These are phyloP conservation scores for Mycena filopes DNA, from an alignment of 768 basidiomycete species.

Conservation along the genomic window DNA sequence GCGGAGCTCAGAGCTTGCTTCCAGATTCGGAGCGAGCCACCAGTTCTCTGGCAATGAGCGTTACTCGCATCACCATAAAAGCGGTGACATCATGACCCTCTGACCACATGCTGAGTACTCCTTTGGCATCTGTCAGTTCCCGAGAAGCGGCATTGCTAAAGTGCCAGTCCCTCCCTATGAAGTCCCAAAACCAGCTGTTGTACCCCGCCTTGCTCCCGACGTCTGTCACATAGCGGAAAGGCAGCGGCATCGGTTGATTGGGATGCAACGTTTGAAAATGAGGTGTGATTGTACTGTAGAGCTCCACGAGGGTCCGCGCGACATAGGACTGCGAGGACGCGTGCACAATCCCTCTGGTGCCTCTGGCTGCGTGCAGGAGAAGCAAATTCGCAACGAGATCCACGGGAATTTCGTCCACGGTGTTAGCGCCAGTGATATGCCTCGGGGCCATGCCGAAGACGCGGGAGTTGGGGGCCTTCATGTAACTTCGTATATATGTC, in stretches of 20 bases:
- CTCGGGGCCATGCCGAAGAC: not conserved
- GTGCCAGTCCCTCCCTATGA: too few species aligned
- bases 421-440: not conserved
- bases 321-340: conserved; percentile 6
- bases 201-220: not conserved
- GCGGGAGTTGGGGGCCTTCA: not conserved
- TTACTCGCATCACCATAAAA: too few species aligned
- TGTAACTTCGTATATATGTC: not conserved
- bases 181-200: too few species aligned
- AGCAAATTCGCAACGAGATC: conserved; percentile 8
- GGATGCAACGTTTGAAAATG: not conserved
- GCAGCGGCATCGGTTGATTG: not conserved
- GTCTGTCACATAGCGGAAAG: not conserved
- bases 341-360: not conserved
- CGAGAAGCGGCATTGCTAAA: too few species aligned
- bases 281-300: not conserved
- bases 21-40: too few species aligned
- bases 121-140: too few species aligned
- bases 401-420: conserved; percentile 14
- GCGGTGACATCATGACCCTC: too few species aligned
- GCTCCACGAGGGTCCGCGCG: not conserved
- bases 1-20: too few species aligned
- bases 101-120: too few species aligned
- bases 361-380: not conserved
- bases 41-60: too few species aligned